phyloP scores from a whole-genome alignment of 1,284 basidiomycete genomes.

The Lentinus polychrous region DNA sequence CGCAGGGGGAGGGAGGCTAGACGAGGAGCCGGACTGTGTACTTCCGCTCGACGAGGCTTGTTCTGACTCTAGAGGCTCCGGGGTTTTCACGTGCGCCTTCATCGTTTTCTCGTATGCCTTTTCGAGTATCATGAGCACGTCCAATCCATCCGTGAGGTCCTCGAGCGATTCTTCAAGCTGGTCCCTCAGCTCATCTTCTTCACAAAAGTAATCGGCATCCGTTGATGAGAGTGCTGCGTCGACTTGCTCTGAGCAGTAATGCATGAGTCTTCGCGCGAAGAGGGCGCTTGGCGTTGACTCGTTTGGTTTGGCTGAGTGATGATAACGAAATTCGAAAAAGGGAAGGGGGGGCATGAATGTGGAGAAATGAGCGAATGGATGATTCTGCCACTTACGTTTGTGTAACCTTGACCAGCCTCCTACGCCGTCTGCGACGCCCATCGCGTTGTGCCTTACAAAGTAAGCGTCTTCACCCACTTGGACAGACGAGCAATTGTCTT shows the following conservation, averaged over 20 bases:
- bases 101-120: slow-evolving; percentile 60
- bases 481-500: slow-evolving; percentile 44
- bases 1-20: not conserved
- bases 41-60: slow-evolving; percentile 7
- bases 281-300: slow-evolving; percentile 61
- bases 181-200: slow-evolving; percentile 18
- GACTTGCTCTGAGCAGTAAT: slow-evolving; percentile 62
- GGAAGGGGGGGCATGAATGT: not conserved
- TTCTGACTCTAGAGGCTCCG: slow-evolving; percentile 1
- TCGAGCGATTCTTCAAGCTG: slow-evolving; percentile 48
- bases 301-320: slow-evolving; percentile 1
- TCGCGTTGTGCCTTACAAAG: slow-evolving; percentile 74
- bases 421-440: slow-evolving; percentile 87
- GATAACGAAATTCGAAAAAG: not conserved
- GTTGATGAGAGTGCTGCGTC: slow-evolving; percentile 15
- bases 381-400: slow-evolving; percentile 16
- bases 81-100: slow-evolving; percentile 44
- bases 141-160: slow-evolving; percentile 59
- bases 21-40: slow-evolving; percentile 8
- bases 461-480: slow-evolving; percentile 86
- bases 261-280: slow-evolving; percentile 84
- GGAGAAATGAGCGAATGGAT: too few relatives aligned
- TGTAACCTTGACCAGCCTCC: slow-evolving; percentile 66
- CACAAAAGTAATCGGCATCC: not conserved
- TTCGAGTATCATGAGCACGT: slow-evolving; percentile 60